A percentile compares a stretch with the other conserved stretches of the same genome.
Evolutionary conservation across 2,329 filamentous ascomycete genomes (phyloP).

Genomic region (Fusarium beomiforme): DNA sequence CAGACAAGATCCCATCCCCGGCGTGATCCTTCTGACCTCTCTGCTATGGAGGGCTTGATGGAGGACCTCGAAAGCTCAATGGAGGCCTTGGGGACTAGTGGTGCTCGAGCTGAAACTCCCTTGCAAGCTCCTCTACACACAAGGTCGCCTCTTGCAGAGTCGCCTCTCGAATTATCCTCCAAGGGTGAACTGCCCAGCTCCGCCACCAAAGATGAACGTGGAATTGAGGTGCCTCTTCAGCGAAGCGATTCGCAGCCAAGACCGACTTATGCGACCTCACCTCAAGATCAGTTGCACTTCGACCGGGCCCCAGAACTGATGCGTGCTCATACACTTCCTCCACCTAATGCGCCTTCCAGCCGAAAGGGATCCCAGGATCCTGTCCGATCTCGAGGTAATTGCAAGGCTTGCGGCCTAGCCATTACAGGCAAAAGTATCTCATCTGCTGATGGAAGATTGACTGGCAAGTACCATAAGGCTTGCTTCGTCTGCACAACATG

Average conservation of each 20-base stretch:
- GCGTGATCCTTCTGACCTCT: slow-evolving; percentile 54
- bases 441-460: slow-evolving; percentile 89
- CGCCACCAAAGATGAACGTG: slow-evolving; percentile 35
- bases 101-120: slow-evolving; percentile 49
- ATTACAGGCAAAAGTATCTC: slow-evolving; percentile 95
- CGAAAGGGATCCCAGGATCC: slow-evolving; percentile 53
- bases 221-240: slow-evolving; percentile 18
- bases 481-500: slow-evolving; percentile 95
- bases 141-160: slow-evolving; percentile 42
- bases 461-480: slow-evolving; percentile 91
- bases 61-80: slow-evolving; percentile 66
- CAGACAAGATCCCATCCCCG: slow-evolving; percentile 47
- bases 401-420: slow-evolving; percentile 80
- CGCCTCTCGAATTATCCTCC: slow-evolving; percentile 43
- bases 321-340: slow-evolving; percentile 8
- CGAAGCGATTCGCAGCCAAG: slow-evolving; percentile 20
- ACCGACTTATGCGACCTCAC: slow-evolving; percentile 30
- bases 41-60: slow-evolving; percentile 63
- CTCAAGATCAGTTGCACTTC: slow-evolving; percentile 23
- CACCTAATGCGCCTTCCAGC: slow-evolving; percentile 33
- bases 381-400: slow-evolving; percentile 73
- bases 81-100: slow-evolving; percentile 45
- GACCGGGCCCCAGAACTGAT: slow-evolving; percentile 22
- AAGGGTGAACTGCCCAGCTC: slow-evolving; percentile 30
- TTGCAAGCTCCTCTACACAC: slow-evolving; percentile 40